Evolutionary conservation across 2,329 filamentous ascomycete genomes (phyloP), one percentile per base, ranked within the genome.

Genomic region (Talaromyces verruculosus): DNA sequence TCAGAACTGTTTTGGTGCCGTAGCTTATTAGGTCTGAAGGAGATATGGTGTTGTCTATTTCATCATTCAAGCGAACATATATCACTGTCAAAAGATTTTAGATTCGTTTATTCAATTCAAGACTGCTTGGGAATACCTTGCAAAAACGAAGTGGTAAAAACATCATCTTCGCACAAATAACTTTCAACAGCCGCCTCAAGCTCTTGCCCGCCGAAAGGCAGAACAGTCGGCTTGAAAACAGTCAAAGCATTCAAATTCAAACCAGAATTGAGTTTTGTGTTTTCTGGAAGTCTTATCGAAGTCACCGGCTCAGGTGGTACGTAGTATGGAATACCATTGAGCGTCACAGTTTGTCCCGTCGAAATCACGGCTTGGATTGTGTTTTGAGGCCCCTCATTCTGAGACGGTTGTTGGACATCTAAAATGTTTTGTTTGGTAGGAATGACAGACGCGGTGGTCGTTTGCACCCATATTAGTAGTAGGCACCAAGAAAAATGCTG

Each of bases 281-380:
- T 5, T 7, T 3, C 30, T 35, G 41, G 28, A 8, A 61, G 17
- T 5, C 2, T 49, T 61, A 61, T 61, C n/a, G 59, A 19, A 35
- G 5, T 35, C 11, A 49, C 17, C 13, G 41, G 41, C 28, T 47
- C 28, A 35, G 59, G 59, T 33, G 59, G 59, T 47, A 61, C n/a
- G 22, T 49, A 61, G 25, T 61, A 61, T n/a, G 41, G 59, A 25
- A 37, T 13, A 4, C 41, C 59, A n/a, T 61, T 35, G 28, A 61
- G 41, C 13, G 19, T 61, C 22, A 61, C 59, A 15, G 30, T 61
- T 47, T 49, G 59, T 35, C 59, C 59, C n/a, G n/a, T 61, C 8
- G 25, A 25, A 11, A 61, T 35, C 28, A 61, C 59, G 15, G 41
- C 19, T 22, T 17, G 39, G 25, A 10, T 13, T 13, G 39, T 33